These are phyloP conservation scores for Phialophora chinensis DNA, from an alignment of 2,329 filamentous ascomycete species.

Conservation along the genomic window DNA sequence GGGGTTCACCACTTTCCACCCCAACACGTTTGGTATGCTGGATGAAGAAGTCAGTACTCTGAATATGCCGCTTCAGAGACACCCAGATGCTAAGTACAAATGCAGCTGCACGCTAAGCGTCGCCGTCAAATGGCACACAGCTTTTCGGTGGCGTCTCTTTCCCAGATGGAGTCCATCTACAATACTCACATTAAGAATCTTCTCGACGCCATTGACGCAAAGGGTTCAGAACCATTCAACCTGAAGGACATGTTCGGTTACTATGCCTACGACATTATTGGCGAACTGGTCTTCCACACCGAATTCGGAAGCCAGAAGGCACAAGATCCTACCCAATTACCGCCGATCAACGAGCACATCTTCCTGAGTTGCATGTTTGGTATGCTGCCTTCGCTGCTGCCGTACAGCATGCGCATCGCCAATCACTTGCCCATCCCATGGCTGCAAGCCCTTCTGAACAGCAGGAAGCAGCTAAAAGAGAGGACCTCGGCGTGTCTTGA, in stretches of 20 bases:
- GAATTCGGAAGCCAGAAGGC: conserved; percentile 41
- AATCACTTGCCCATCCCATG: conserved; percentile 24
- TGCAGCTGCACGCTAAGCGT: conserved; percentile 24
- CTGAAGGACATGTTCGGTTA: conserved; percentile 26
- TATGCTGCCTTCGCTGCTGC: conserved; percentile 25
- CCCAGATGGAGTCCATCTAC: conserved; percentile 30
- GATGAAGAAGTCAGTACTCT: conserved; percentile 24
- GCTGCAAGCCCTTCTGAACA: conserved; percentile 23
- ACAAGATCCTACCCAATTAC: conserved; percentile 22
- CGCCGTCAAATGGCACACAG: conserved; percentile 32
- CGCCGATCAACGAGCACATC: conserved; percentile 31
- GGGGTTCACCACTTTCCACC: conserved; percentile 28
- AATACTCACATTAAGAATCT: conserved; percentile 25
- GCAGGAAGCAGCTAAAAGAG: conserved; percentile 21
- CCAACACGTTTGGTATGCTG: conserved; percentile 27
- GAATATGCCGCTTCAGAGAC: not conserved
- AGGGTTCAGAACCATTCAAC: conserved; percentile 19
- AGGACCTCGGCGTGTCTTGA: conserved; percentile 14
- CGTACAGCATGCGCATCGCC: conserved; percentile 20
- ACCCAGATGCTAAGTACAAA: conserved; percentile 1
- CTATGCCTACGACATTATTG: conserved; percentile 45
- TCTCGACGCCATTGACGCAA: conserved; percentile 21
- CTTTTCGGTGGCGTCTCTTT: conserved; percentile 26
- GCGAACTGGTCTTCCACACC: conserved; percentile 45
- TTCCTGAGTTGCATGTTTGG: conserved; percentile 26